Conservation (phyloP, 1,284 basidiomycete genomes). For the Stereum hirsutum region DNA sequence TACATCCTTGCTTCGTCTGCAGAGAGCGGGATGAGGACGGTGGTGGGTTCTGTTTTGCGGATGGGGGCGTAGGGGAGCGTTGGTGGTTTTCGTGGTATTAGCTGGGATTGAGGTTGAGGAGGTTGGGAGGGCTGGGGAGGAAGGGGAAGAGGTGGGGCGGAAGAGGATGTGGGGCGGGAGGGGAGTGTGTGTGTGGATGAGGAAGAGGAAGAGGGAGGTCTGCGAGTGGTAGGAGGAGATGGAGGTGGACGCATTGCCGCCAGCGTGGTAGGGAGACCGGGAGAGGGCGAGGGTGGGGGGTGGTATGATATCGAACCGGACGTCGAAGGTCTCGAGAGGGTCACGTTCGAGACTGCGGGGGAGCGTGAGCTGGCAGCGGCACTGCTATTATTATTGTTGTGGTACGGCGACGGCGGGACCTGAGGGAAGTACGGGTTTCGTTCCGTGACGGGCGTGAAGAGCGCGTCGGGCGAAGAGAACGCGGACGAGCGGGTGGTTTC, state of each 20-base stretch:
- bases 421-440: constrained; percentile 9
- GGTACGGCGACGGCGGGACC: constrained; percentile 5
- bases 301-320: constrained; percentile 9
- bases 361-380: constrained; percentile 4
- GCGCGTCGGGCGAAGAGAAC: constrained; percentile 7
- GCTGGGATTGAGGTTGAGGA: constrained; percentile 12
- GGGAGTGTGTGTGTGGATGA: neutral
- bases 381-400: too few species aligned
- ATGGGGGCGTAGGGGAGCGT: constrained; percentile 55
- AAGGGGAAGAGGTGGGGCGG: constrained; percentile 4
- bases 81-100: constrained; percentile 11
- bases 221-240: constrained; percentile 20
- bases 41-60: constrained; percentile 49
- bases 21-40: constrained; percentile 58
- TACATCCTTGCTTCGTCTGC: constrained; percentile 52
- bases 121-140: constrained; percentile 12
- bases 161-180: constrained; percentile 13
- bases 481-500: constrained; percentile 14
- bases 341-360: too few species aligned
- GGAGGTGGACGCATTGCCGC: constrained; percentile 17
- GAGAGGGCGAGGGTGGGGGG: constrained; percentile 12
- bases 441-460: constrained; percentile 11
- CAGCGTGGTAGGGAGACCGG: too few species aligned
- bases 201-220: constrained; percentile 4
- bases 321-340: constrained; percentile 16